These are phyloP conservation scores for Botryococcus braunii DNA, from an alignment of 163 green algal genomes.

Conservation along the genomic window DNA sequence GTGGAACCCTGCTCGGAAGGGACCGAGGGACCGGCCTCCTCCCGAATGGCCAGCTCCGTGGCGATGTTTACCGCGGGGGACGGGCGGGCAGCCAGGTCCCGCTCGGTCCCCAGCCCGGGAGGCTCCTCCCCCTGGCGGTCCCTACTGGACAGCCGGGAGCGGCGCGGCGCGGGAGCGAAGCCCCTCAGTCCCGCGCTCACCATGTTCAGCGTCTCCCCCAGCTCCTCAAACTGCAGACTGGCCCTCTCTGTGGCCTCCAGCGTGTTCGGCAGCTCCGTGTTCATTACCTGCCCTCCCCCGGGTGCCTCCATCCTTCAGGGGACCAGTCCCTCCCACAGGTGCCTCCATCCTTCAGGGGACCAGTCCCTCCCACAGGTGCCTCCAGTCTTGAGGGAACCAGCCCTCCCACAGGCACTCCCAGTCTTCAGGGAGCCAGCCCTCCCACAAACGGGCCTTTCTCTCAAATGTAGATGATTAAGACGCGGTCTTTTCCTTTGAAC, in stretches of 20 bases:
- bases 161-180: no score
- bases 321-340: no score
- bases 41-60: neutral
- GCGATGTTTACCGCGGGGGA: neutral
- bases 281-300: constrained; percentile 7
- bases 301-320: no score
- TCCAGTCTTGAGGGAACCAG: no score
- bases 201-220: constrained; percentile 7
- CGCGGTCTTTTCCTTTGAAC: no score
- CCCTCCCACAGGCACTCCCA: no score
- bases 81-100: no score
- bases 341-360: no score
- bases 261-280: constrained; percentile 11
- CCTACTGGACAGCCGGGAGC: neutral
- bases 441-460: no score
- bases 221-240: constrained; percentile 12
- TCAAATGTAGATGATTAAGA: no score
- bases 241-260: constrained; percentile 9
- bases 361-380: no score
- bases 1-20: neutral
- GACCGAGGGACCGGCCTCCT: neutral
- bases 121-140: neutral
- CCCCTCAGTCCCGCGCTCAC: neutral
- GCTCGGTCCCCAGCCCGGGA: neutral
- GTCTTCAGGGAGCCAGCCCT: no score